Conservation (phyloP, 805 yeast species). For the Kuraishia piskuri region DNA sequence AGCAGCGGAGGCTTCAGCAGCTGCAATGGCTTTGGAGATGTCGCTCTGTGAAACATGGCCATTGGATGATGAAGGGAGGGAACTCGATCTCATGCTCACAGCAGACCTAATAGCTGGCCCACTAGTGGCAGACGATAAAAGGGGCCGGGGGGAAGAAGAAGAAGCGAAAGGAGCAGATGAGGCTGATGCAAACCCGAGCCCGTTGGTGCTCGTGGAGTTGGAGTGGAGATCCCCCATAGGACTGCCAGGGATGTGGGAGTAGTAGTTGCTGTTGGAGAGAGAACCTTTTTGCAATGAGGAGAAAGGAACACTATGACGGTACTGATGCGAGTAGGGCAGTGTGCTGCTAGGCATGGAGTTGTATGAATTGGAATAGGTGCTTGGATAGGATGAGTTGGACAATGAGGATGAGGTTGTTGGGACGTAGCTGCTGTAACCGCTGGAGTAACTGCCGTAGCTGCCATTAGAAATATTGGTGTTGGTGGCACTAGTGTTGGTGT, state of each 20-base stretch:
- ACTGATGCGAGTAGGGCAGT: neutral
- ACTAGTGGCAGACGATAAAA: neutral
- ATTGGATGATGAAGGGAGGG: neutral
- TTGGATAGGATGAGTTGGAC: neutral
- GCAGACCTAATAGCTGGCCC: neutral
- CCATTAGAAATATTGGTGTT: no score
- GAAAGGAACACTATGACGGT: neutral
- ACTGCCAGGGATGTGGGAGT: neutral
- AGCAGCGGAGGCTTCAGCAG: constrained; percentile 8
- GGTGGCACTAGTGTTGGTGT: neutral
- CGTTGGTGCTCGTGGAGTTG: neutral
- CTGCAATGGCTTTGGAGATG: constrained; percentile 6
- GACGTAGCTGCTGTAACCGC: neutral
- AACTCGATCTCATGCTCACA: neutral
- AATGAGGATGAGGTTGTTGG: neutral
- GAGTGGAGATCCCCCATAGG: neutral
- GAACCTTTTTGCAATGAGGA: neutral
- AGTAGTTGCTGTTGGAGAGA: neutral
- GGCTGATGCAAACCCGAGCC: neutral
- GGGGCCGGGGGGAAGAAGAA: neutral
- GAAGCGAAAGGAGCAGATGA: neutral
- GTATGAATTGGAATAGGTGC: neutral
- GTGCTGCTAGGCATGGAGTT: neutral
- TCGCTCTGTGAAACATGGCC: constrained; percentile 19
- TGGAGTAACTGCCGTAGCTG: neutral